Evolutionary conservation across 2,329 filamentous ascomycete genomes (phyloP), one percentile per base, ranked within the genome.

Genomic region (Neopestalotiopsis sp.): DNA sequence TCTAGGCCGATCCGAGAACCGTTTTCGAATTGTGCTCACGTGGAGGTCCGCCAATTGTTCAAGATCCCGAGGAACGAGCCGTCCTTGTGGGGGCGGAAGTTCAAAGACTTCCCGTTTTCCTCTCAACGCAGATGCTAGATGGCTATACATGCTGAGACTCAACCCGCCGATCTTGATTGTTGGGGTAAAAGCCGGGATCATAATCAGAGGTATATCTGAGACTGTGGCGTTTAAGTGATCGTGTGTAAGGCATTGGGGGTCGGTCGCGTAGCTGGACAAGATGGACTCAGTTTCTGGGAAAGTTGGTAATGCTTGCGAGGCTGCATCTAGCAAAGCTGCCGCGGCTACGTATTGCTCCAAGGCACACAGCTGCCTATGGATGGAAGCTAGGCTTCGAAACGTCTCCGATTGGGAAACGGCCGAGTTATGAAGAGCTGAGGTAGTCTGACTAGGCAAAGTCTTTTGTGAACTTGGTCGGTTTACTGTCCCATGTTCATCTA

Each of bases 251-350:
- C 63, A 20, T 20, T 66, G 63, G 24, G 63, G 63, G 56, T 56
- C 63, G 14, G 63, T n/a, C 17, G 32, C 32, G 63, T 66, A 66
- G 30, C 63, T 57, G 7, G 63, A 66, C 42, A 66, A 17, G 30
- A 17, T 66, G 2, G 24, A 30, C 7, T 40, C 45, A n/a, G 13
- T 40, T 42, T 66, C 24, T 5, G 63, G 63, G 20, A 66, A 66
- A 5, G 63, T 66, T 24, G 63, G 63, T 20, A 66, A 12, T 66
- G 63, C 63, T 32, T 56, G 24, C 40, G 63, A 40, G 40, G 63
- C 63, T n/a, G 63, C 53, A n/a, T 40, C 63, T 32, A 66, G 63
- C n/a, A 66, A 56, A 57, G 53, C 63, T 56, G 63, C 63, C 24
- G 63, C 63, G 13, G 63, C 63, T 9, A 42, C 56, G 40, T 66